These are phyloP conservation scores for Phaeophleospora eucalypticola DNA, from an alignment of 2,329 filamentous ascomycete species.

Conservation along the genomic window DNA sequence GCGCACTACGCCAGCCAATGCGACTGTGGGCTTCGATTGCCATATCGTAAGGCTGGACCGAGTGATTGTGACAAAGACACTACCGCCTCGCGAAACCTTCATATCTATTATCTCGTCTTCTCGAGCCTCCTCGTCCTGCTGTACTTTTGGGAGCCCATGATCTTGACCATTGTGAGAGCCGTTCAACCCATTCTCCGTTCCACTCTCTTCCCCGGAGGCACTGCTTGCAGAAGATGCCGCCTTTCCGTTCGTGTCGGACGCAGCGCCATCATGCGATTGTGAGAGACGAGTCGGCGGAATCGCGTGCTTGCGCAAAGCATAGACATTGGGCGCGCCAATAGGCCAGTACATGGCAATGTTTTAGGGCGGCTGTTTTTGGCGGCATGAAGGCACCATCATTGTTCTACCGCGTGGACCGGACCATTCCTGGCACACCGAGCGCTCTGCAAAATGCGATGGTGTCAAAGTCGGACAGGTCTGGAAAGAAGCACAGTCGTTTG, in stretches of 20 bases:
- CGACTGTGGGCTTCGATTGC: slow-evolving; percentile 90
- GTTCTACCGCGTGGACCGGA: slow-evolving; percentile 1
- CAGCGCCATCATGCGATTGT: slow-evolving; percentile 55
- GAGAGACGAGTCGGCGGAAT: slow-evolving; percentile 51
- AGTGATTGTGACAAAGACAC: slow-evolving; percentile 84
- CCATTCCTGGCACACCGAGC: background rate
- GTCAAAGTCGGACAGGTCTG: background rate
- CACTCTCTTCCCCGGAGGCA: background rate
- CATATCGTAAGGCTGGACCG: slow-evolving; percentile 82
- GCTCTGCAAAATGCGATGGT: too few species aligned
- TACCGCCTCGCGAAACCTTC: slow-evolving; percentile 71
- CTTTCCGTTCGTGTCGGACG: slow-evolving; percentile 18
- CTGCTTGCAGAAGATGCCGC: background rate
- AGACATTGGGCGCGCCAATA: slow-evolving; percentile 76
- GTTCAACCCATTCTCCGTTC: too few species aligned
- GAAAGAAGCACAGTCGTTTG: background rate
- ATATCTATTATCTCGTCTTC: slow-evolving; percentile 61
- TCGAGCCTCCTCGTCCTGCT: background rate
- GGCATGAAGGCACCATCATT: slow-evolving; percentile 7
- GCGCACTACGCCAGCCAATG: slow-evolving; percentile 79
- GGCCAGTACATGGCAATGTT: slow-evolving; percentile 76
- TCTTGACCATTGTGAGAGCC: background rate
- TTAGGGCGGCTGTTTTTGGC: slow-evolving; percentile 13
- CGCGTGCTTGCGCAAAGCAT: slow-evolving; percentile 67
- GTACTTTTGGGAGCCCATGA: background rate